A percentile compares a stretch with the other conserved stretches of the same genome.
Conservation (phyloP, 139 green algal genomes). For the Bryopsis sp. region DNA sequence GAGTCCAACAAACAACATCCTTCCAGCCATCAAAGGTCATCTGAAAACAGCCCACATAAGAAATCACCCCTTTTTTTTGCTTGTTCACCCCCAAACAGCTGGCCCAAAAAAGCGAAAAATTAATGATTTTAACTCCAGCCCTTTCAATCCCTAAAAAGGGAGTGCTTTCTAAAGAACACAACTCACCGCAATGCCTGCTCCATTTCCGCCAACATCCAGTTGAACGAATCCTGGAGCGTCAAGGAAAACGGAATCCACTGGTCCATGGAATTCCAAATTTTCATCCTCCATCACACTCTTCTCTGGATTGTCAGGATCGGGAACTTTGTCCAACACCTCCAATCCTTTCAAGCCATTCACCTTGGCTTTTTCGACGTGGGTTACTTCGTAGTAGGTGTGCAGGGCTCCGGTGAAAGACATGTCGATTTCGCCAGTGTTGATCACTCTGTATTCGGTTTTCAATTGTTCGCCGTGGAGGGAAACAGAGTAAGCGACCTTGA, state of each 20-base stretch:
- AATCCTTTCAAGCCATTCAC: slow-evolving; percentile 68
- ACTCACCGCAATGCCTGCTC: slow-evolving; percentile 23
- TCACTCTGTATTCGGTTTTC: slow-evolving; percentile 61
- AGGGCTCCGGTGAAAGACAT: slow-evolving; percentile 85
- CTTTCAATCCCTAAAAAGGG: neutral
- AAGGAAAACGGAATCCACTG: slow-evolving; percentile 78
- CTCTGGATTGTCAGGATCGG: slow-evolving; percentile 65
- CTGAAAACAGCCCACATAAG: slow-evolving; percentile 10
- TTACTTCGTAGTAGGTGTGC: slow-evolving; percentile 93
- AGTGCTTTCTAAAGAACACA: neutral
- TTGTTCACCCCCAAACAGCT: neutral
- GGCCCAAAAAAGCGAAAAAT: neutral
- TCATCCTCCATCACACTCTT: slow-evolving; percentile 53
- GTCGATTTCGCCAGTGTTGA: slow-evolving; percentile 68
- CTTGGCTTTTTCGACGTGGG: slow-evolving; percentile 54
- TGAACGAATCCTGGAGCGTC: slow-evolving; percentile 58
- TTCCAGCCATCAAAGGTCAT: slow-evolving; percentile 34
- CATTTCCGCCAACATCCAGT: slow-evolving; percentile 72
- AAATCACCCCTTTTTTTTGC: neutral
- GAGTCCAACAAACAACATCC: slow-evolving; percentile 61
- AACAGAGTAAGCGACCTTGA: slow-evolving; percentile 71
- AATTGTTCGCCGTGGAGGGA: slow-evolving; percentile 77
- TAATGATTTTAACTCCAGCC: neutral
- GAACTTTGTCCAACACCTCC: slow-evolving; percentile 78
- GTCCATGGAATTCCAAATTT: slow-evolving; percentile 32